Base-by-base conservation (phyloP, 2,329 filamentous ascomycete genomes). In the Chaetomiaceae sp. region DNA sequence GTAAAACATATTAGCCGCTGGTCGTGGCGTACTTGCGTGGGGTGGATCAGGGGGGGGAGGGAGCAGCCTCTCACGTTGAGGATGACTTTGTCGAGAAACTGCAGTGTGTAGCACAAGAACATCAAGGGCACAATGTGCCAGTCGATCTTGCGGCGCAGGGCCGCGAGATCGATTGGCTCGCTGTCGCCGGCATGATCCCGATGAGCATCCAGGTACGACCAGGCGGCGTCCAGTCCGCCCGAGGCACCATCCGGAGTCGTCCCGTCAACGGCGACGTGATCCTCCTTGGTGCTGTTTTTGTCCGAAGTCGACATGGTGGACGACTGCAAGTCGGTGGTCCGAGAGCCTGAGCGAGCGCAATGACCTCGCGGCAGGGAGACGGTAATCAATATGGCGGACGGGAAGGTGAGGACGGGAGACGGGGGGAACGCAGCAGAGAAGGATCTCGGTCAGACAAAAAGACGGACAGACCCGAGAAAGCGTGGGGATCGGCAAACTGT, bases 21-120 rank as follows among this genome's bases (percentile, higher is more conserved):
- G 33, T 13, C 32, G n/a, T 13, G 20, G 37, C 8, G 48, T 29
- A 23, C n/a, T 23, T 37, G 32, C 33, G 14, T 29, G 21, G 18
- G 6, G 36, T 13, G 18, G 34, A n/a, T 14, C 25, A 5, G 44
- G 27, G 13, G 14, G 25, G 43, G 32, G 36, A 14, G 32, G 27
- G 14, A 21, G 16, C 14, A 37, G 33, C 30, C 14, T 69, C 76
- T 63, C 47, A 82, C 80, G 61, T 85, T 85, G 40, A 84, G 73
- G 25, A 81, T 75, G 55, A 84, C 78, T 67, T 85, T 85, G 70
- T 85, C 82, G 40, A 84, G 70, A 59, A 83, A 83, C 61, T 84
- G 80, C 68, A 84, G 73, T n/a, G 76, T 77, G 62, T 85, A 85
- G 62, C 76, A 79, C 40, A 73, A 66, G 55, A 84, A 83, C 78